Evolutionary conservation across 331 rosid species (phyloP).

Genomic region (Pyrus hybrid): DNA sequence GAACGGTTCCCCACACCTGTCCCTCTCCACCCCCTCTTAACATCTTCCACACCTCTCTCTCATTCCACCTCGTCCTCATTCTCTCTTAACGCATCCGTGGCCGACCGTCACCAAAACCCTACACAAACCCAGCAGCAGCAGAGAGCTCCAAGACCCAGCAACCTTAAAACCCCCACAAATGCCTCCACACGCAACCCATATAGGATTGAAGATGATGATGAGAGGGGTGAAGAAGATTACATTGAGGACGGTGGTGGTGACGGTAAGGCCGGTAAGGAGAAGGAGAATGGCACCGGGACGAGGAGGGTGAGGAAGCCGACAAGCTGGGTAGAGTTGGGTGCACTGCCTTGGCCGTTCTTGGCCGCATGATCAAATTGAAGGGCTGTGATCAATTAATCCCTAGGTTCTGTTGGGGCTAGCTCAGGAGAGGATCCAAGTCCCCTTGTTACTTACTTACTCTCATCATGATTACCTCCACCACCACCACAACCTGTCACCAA

Average conservation of each 20-base stretch:
- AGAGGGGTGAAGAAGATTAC: constrained; percentile 50
- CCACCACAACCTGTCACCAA: too few species aligned
- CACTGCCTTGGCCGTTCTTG: constrained; percentile 16
- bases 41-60: background rate
- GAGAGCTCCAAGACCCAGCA: background rate
- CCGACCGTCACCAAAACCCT: constrained; percentile 28
- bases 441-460: too few species aligned
- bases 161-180: background rate
- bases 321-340: constrained; percentile 56
- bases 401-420: too few species aligned
- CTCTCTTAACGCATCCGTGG: constrained; percentile 31
- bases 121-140: constrained; percentile 10
- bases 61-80: too few species aligned
- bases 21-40: background rate
- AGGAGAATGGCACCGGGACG: constrained; percentile 48
- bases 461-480: too few species aligned
- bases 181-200: constrained; percentile 42
- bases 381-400: too few species aligned
- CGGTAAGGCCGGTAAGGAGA: constrained; percentile 50
- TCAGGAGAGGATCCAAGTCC: too few species aligned
- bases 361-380: too few species aligned
- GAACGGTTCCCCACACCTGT: constrained; percentile 29
- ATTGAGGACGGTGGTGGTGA: constrained; percentile 23
- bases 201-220: constrained; percentile 49
- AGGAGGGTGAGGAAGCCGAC: constrained; percentile 46